These are phyloP conservation scores for Mitragyna speciosa DNA, from an alignment of 257 asterid species.

Conservation along the genomic window DNA sequence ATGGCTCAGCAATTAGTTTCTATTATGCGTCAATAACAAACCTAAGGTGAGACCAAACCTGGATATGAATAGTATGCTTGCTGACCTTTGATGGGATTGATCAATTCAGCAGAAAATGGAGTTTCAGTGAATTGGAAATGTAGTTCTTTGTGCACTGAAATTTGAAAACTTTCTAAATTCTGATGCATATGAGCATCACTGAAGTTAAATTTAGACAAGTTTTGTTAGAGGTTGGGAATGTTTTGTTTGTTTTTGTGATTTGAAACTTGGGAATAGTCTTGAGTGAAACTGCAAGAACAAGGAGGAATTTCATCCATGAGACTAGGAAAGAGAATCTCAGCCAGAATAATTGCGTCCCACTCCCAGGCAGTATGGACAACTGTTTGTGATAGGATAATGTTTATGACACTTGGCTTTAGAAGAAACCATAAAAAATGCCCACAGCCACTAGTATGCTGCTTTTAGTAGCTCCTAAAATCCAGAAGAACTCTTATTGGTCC, in stretches of 20 bases:
- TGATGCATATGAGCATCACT: slow-evolving; percentile 7
- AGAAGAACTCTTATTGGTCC: background rate
- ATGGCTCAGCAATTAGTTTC: background rate
- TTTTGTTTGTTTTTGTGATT: slow-evolving; percentile 13
- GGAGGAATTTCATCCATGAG: slow-evolving; percentile 43
- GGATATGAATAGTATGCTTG: background rate
- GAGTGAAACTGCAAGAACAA: background rate
- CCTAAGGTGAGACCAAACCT: background rate
- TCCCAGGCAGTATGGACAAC: slow-evolving; percentile 12
- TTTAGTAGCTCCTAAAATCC: background rate
- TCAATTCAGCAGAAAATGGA: background rate
- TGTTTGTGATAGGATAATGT: slow-evolving; percentile 63
- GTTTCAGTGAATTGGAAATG: no score
- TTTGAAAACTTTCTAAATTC: no score
- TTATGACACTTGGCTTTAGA: slow-evolving; percentile 32
- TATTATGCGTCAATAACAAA: background rate
- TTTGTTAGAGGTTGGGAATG: background rate
- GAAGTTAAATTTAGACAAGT: background rate
- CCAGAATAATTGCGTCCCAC: slow-evolving; percentile 41
- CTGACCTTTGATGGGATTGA: background rate
- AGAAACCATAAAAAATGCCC: slow-evolving; percentile 13
- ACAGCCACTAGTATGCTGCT: slow-evolving; percentile 30
- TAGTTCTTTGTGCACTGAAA: no score
- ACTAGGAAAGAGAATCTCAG: slow-evolving; percentile 38
- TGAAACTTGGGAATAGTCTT: slow-evolving; percentile 8